Evolutionary conservation across 1,139 yeast species (phyloP), one percentile per base, ranked within the genome.

Genomic region (Yamadazyma jaroonii): DNA sequence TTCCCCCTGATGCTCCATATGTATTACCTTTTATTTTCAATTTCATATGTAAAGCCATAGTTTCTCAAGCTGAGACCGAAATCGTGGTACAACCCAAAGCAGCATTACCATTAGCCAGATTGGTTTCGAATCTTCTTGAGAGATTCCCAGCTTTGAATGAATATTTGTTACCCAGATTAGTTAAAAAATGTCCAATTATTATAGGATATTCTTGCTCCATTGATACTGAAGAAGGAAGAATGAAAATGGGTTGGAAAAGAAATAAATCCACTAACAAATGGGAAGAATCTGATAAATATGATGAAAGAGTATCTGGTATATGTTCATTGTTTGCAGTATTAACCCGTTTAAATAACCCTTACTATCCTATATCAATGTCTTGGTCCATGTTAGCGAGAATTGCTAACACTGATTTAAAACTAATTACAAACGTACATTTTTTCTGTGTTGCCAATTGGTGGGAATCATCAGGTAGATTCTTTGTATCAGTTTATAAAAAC

Each of bases 21-120:
- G 84, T 81, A 0, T 83, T 67, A 52, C 61, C 73, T 29, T 90
- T 95, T 89, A 72, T 84, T 10, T 62, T 89, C 26, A 92, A 92
- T 54, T 84, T 83, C 52, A 74, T 84, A 26, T 84, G 96, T 7
- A 92, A 92, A 54, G 85, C 94, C 2, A 64, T 89, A 2, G 86
- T 92, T 1, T 80, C 85, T 29, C 98, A 94, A 61, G 95, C 97
- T 1, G 97, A 89, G 59, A 79, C 95, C 0, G 98, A 92, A 59
- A 90, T 88, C 9, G 74, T 85, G 5, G 95, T 86, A 0, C 78
- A 84, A 43, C 81, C 95, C 1, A 76, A 79, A 34, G 79, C 92
- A 1, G 88, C 97, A 0, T 54, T 84, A 11, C 95, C 98, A 0
- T 64, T 94, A 34, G 96, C 89, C 0, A 74, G 72, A 48, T 61